Evolutionary conservation across 176 grass and related monocot species (phyloP).

Genomic region (Rhipidocladum racemiflorum): DNA sequence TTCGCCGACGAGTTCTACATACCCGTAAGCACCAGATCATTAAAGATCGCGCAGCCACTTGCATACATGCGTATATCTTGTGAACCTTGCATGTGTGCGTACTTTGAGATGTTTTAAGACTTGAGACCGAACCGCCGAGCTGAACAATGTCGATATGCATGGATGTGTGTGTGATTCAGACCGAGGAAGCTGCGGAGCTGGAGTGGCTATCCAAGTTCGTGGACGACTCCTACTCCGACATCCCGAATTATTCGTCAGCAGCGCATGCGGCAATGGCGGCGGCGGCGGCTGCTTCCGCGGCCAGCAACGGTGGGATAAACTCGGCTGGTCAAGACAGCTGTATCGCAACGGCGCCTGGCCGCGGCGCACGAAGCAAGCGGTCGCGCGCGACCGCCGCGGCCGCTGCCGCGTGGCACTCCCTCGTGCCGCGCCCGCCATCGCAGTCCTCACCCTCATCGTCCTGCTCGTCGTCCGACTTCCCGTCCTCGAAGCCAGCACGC

Average conservation of each 20-base stretch:
- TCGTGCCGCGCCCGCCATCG: conserved; percentile 37
- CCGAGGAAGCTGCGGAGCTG: conserved; percentile 92
- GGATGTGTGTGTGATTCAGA: conserved; percentile 39
- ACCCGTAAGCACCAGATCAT: conserved; percentile 61
- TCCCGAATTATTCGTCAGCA: conserved; percentile 59
- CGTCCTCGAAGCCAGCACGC: conserved; percentile 40
- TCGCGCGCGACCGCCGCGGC: conserved; percentile 40
- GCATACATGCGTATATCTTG: neutral
- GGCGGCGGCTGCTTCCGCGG: conserved; percentile 25
- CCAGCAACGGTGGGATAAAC: conserved; percentile 11
- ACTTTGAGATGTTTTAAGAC: neutral
- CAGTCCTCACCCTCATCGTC: conserved; percentile 77
- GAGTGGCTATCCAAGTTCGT: conserved; percentile 99
- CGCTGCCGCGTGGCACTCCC: conserved; percentile 65
- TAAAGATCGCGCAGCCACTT: neutral
- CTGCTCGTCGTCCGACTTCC: conserved; percentile 89
- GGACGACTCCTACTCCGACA: conserved; percentile 95
- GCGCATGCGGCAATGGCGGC: conserved; percentile 49
- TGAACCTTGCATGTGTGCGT: neutral
- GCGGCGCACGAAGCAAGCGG: conserved; percentile 72
- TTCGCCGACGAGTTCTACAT: conserved; percentile 90
- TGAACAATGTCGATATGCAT: conserved; percentile 9
- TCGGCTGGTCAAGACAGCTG: conserved; percentile 52
- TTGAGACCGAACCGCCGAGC: neutral
- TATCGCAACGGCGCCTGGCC: conserved; percentile 39